Conservation (phyloP, 495 filamentous ascomycete genomes). For the Darksidea phi region DNA sequence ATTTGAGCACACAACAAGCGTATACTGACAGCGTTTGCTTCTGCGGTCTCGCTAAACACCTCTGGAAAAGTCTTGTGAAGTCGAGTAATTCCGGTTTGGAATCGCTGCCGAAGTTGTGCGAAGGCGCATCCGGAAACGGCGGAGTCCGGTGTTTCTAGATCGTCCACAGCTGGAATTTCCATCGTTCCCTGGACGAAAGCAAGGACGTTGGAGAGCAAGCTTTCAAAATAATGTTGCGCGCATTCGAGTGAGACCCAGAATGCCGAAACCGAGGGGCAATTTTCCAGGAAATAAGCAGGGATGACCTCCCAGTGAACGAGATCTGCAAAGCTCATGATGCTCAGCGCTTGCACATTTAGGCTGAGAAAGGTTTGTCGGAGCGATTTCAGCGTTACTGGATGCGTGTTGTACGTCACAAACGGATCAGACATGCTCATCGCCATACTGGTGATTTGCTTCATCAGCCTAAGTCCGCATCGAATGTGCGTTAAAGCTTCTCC, state of each 20-base stretch:
- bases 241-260: conserved; percentile 4
- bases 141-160: no score
- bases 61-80: no score
- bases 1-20: no score
- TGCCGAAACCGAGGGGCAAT: neutral
- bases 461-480: conserved; percentile 15
- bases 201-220: neutral
- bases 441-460: conserved; percentile 4
- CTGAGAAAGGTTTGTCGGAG: conserved; percentile 10
- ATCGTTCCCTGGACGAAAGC: neutral
- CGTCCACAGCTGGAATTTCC: no score
- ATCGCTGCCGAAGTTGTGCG: no score
- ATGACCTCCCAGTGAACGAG: conserved; percentile 5
- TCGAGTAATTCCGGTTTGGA: no score
- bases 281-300: neutral
- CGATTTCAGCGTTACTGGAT: conserved; percentile 14
- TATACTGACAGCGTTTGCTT: no score
- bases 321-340: conserved; percentile 14
- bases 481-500: conserved; percentile 14
- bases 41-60: no score
- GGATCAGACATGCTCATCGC: neutral
- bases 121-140: no score
- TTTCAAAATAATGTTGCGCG: conserved; percentile 5
- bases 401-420: neutral
- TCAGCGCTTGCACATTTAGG: conserved; percentile 11